phyloP scores from a whole-genome alignment of 805 yeast species.

The Metschnikowia orientalis region DNA sequence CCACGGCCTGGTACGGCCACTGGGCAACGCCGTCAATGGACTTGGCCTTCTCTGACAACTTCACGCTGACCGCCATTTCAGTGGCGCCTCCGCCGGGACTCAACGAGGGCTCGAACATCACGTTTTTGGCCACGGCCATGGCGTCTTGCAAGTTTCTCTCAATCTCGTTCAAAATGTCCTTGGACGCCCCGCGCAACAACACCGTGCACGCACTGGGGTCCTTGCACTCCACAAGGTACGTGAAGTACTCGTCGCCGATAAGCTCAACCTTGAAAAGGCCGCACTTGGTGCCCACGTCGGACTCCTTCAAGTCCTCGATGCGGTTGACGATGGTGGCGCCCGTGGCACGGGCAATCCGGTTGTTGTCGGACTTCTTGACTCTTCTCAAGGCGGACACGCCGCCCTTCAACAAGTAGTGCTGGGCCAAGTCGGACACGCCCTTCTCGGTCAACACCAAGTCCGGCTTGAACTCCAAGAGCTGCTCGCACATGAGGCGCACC shows the following conservation, averaged over 20 bases:
- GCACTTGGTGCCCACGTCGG: conserved; percentile 85
- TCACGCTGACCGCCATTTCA: conserved; percentile 95
- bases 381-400: conserved; percentile 91
- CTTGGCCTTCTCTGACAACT: conserved; percentile 84
- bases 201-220: conserved; percentile 93
- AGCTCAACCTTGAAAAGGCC: conserved; percentile 89
- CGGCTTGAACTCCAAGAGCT: conserved; percentile 78
- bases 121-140: conserved; percentile 95
- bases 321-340: conserved; percentile 97
- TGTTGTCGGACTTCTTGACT: conserved; percentile 91
- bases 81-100: conserved; percentile 99
- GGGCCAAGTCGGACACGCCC: conserved; percentile 97
- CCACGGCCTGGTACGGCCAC: conserved; percentile 98
- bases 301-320: conserved; percentile 87
- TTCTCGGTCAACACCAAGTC: conserved; percentile 95
- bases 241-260: conserved; percentile 96
- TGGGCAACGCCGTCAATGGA: conserved; percentile 91
- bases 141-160: conserved; percentile 98
- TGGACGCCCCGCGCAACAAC: conserved; percentile 90
- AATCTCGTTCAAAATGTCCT: conserved; percentile 92
- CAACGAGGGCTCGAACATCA: conserved; percentile 87
- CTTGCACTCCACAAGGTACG: conserved; percentile 74
- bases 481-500: conserved; percentile 81
- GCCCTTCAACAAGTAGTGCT: conserved; percentile 89
- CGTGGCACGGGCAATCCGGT: conserved; percentile 93